A percentile compares a stretch with the other conserved stretches of the same genome.
Conservation (phyloP, 1,284 basidiomycete genomes). For the Microbotryum intermedium region DNA sequence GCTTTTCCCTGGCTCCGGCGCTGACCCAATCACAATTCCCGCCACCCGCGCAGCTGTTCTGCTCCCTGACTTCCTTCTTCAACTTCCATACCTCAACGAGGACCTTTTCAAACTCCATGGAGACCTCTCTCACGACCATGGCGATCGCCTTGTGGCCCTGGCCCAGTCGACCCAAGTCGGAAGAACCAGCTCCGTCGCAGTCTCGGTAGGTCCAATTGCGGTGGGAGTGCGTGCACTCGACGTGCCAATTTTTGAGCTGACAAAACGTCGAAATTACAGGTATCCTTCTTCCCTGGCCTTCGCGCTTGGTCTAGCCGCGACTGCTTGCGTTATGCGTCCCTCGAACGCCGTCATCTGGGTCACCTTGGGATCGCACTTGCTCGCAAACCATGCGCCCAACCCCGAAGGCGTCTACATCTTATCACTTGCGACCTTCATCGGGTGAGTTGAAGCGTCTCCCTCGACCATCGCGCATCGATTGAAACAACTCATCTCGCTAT, state of each 20-base stretch:
- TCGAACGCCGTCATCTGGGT: constrained; percentile 81
- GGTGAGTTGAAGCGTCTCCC: constrained; percentile 7
- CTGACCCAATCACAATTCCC: background rate
- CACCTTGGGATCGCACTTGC: constrained; percentile 48
- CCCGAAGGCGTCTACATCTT: background rate
- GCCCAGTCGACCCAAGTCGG: background rate
- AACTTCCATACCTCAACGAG: constrained; percentile 74
- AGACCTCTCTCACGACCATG: constrained; percentile 72
- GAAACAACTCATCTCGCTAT: background rate
- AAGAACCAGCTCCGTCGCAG: background rate
- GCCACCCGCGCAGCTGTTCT: constrained; percentile 51
- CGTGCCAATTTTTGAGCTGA: too few relatives aligned
- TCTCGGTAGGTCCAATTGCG: background rate
- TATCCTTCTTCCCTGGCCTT: constrained; percentile 30
- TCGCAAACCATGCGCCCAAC: background rate
- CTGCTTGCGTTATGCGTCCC: constrained; percentile 71
- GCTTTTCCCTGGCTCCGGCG: background rate
- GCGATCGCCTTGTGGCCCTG: constrained; percentile 68
- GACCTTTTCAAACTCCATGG: constrained; percentile 85
- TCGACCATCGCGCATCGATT: background rate
- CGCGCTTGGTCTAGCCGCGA: constrained; percentile 54
- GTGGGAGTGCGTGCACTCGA: too few relatives aligned
- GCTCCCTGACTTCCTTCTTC: constrained; percentile 81
- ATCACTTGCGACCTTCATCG: background rate
- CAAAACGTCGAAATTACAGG: too few relatives aligned